Conservation (phyloP, 208 protist genomes). For the Trypanosoma scelopori region DNA sequence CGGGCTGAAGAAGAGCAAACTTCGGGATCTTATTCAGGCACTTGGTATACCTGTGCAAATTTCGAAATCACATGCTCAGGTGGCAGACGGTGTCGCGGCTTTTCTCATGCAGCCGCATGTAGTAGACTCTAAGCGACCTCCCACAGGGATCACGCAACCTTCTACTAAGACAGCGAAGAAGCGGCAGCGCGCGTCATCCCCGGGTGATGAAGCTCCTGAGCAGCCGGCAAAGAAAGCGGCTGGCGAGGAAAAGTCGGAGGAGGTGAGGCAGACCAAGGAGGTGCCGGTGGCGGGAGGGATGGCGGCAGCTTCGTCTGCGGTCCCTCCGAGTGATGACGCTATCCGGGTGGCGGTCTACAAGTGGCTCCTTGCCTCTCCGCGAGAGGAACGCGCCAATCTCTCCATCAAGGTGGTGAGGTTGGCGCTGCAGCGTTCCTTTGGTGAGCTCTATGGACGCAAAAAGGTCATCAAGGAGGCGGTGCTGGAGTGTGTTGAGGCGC, state of each 20-base stretch:
- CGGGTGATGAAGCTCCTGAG: background rate
- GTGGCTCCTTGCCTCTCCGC: slow-evolving; percentile 53
- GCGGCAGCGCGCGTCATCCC: background rate
- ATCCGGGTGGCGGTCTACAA: slow-evolving; percentile 70
- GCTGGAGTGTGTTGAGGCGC: slow-evolving; percentile 60
- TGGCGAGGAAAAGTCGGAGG: background rate
- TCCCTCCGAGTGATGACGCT: slow-evolving; percentile 45
- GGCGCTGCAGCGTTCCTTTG: slow-evolving; percentile 55
- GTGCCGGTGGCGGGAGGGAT: slow-evolving; percentile 8
- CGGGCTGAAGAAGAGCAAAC: slow-evolving; percentile 54
- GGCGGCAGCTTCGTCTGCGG: background rate
- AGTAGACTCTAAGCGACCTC: slow-evolving; percentile 14
- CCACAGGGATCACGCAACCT: background rate
- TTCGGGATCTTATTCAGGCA: slow-evolving; percentile 49
- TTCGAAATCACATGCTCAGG: slow-evolving; percentile 29
- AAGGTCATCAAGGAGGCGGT: slow-evolving; percentile 62
- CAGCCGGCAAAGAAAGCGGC: slow-evolving; percentile 11
- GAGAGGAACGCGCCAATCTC: slow-evolving; percentile 45
- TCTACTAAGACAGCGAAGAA: slow-evolving; percentile 11
- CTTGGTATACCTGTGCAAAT: slow-evolving; percentile 48
- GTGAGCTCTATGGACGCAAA: slow-evolving; percentile 48
- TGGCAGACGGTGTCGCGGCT: slow-evolving; percentile 40
- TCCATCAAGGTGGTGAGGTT: slow-evolving; percentile 67
- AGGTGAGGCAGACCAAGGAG: slow-evolving; percentile 10
- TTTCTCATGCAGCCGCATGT: slow-evolving; percentile 69